These are phyloP conservation scores for Mycena haematopus DNA, from an alignment of 768 basidiomycete genomes.

Conservation along the genomic window DNA sequence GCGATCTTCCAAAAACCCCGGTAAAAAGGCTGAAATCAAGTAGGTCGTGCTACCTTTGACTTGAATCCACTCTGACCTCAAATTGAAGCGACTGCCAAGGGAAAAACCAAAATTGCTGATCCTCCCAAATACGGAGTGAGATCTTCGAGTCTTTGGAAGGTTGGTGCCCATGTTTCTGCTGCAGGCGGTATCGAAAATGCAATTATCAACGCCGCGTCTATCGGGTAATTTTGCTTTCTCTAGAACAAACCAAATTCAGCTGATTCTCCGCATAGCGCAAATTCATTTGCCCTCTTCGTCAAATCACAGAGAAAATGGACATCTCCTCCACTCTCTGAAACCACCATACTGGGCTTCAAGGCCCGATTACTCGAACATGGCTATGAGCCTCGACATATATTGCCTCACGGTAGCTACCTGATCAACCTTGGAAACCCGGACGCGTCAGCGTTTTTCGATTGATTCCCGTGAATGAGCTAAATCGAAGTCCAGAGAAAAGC, in stretches of 20 bases:
- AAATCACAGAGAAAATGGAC: slow-evolving; percentile 88
- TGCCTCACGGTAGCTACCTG: slow-evolving; percentile 88
- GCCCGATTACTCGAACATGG: slow-evolving; percentile 62
- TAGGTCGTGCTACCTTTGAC: background rate
- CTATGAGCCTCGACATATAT: slow-evolving; percentile 65
- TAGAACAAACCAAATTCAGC: background rate
- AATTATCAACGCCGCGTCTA: slow-evolving; percentile 69
- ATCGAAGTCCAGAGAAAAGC: slow-evolving; percentile 54
- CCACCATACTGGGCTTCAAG: slow-evolving; percentile 65
- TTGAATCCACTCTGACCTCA: background rate
- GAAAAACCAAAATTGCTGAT: slow-evolving; percentile 10
- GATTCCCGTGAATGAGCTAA: background rate
- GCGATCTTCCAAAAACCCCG: slow-evolving; percentile 12
- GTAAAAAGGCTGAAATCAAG: slow-evolving; percentile 15
- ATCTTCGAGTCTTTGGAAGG: slow-evolving; percentile 58
- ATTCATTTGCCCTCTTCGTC: slow-evolving; percentile 82
- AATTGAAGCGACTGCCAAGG: slow-evolving; percentile 6
- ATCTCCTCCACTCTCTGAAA: slow-evolving; percentile 60
- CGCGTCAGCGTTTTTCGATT: slow-evolving; percentile 48
- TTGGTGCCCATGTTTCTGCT: slow-evolving; percentile 86
- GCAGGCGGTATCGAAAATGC: slow-evolving; percentile 82
- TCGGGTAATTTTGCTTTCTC: slow-evolving; percentile 54
- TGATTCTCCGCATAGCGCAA: slow-evolving; percentile 58
- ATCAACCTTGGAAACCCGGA: slow-evolving; percentile 87
- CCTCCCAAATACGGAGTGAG: slow-evolving; percentile 30